Evolutionary conservation across 495 filamentous ascomycete genomes (phyloP).

Genomic region (Aspergillus carlsbadensis): DNA sequence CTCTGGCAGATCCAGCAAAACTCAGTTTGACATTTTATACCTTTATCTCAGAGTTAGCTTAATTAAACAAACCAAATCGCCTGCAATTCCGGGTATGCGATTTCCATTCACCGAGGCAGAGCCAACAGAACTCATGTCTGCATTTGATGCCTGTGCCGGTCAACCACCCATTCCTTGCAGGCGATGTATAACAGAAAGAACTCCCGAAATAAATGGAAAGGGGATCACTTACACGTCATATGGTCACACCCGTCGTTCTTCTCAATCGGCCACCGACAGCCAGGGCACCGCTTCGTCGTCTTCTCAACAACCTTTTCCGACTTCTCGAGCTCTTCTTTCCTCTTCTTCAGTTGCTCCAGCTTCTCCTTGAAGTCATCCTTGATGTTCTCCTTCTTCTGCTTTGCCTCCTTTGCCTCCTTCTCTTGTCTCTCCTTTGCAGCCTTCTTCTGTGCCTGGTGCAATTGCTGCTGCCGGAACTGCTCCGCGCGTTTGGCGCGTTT

Average conservation of each 20-base stretch:
- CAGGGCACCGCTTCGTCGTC: constrained; percentile 14
- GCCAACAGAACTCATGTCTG: constrained; percentile 12
- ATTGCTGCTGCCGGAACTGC: neutral
- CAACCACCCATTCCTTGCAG: constrained; percentile 1
- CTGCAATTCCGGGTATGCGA: constrained; percentile 12
- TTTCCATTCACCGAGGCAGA: constrained; percentile 4
- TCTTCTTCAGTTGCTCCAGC: constrained; percentile 3
- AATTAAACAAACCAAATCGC: neutral
- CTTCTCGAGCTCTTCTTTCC: constrained; percentile 5
- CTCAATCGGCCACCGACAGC: constrained; percentile 17
- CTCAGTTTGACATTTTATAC: constrained; percentile 14
- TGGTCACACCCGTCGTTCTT: constrained; percentile 17
- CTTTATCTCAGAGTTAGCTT: constrained; percentile 6
- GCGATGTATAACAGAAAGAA: neutral
- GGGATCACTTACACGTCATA: constrained; percentile 15
- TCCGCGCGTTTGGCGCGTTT: neutral
- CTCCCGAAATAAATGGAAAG: neutral
- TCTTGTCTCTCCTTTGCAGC: constrained; percentile 1
- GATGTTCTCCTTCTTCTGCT: neutral
- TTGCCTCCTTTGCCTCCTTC: constrained; percentile 3
- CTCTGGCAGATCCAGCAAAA: constrained; percentile 14
- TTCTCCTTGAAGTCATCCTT: constrained; percentile 10
- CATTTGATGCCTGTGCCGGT: constrained; percentile 14
- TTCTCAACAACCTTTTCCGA: constrained; percentile 4
- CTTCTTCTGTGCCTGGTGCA: constrained; percentile 8